Evolutionary conservation across 1,284 basidiomycete genomes (phyloP).

Genomic region (Ustilago sp.): DNA sequence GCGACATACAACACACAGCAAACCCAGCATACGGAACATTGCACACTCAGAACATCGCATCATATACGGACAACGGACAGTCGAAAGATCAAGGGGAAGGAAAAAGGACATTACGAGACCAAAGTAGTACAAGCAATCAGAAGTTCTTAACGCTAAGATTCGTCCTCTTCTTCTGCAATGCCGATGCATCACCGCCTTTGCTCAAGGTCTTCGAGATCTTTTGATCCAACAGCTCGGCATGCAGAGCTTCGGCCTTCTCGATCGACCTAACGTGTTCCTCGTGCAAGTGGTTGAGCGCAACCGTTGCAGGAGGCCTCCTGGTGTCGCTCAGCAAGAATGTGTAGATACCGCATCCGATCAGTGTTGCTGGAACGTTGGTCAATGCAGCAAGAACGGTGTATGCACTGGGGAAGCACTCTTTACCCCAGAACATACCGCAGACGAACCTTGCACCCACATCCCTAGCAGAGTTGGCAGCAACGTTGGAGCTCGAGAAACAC

Average conservation of each 20-base stretch:
- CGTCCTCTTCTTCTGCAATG: conserved; percentile 47
- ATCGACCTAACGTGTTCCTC: conserved; percentile 40
- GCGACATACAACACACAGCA: background rate
- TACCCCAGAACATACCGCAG: conserved; percentile 56
- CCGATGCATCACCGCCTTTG: conserved; percentile 50
- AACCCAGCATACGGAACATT: background rate
- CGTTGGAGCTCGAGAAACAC: conserved; percentile 53
- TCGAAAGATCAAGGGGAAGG: background rate
- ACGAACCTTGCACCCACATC: conserved; percentile 56
- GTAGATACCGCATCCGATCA: conserved; percentile 56
- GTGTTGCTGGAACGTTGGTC: conserved; percentile 58
- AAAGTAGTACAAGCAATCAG: conserved; percentile 3
- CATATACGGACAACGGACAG: background rate
- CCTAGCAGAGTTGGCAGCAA: conserved; percentile 59
- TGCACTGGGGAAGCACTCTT: conserved; percentile 53
- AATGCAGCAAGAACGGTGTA: conserved; percentile 58
- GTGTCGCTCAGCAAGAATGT: conserved; percentile 62
- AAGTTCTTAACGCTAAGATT: conserved; percentile 53
- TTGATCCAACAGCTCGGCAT: conserved; percentile 57
- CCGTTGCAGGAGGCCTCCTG: conserved; percentile 49
- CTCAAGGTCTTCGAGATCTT: conserved; percentile 51
- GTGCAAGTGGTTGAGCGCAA: conserved; percentile 44
- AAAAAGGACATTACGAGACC: background rate
- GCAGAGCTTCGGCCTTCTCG: conserved; percentile 41
- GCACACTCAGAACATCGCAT: background rate